Conservation (phyloP, 106 monocot species). For the Iris macrosiphon region DNA sequence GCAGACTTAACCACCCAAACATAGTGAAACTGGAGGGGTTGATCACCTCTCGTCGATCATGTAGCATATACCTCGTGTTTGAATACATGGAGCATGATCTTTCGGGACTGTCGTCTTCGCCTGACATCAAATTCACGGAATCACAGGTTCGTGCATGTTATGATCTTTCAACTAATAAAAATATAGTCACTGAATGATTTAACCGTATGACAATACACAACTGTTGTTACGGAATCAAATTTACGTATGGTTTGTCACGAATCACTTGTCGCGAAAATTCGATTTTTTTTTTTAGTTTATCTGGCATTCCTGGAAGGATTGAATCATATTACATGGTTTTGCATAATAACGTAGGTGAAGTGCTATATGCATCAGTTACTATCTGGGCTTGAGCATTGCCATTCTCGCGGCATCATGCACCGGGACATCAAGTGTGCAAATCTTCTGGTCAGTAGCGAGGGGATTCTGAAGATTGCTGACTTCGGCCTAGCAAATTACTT, state of each 20-base stretch:
- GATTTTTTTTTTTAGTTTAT: too few species aligned
- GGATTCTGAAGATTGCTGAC: slow-evolving; percentile 80
- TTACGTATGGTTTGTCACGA: too few species aligned
- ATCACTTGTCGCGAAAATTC: too few species aligned
- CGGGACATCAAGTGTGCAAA: slow-evolving; percentile 91
- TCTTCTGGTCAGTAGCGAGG: slow-evolving; percentile 73
- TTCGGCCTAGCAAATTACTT: slow-evolving; percentile 87
- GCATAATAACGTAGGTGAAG: slow-evolving; percentile 47
- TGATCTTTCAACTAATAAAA: too few species aligned
- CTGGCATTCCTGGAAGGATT: too few species aligned
- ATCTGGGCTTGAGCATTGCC: slow-evolving; percentile 82
- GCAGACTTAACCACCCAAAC: slow-evolving; percentile 86
- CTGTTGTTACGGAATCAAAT: too few species aligned
- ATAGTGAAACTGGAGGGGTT: slow-evolving; percentile 66
- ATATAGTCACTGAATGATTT: too few species aligned
- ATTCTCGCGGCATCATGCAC: slow-evolving; percentile 68
- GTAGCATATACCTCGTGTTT: slow-evolving; percentile 80
- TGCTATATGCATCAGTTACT: slow-evolving; percentile 88
- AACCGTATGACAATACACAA: too few species aligned
- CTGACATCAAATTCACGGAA: slow-evolving; percentile 60
- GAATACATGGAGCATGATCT: slow-evolving; percentile 98
- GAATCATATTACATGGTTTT: too few species aligned
- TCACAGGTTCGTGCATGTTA: slow-evolving; percentile 81
- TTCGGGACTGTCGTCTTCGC: slow-evolving; percentile 61
- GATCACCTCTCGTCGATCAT: slow-evolving; percentile 61